Conservation (phyloP, 2,329 filamentous ascomycete species). For the Fulvia fulva region DNA sequence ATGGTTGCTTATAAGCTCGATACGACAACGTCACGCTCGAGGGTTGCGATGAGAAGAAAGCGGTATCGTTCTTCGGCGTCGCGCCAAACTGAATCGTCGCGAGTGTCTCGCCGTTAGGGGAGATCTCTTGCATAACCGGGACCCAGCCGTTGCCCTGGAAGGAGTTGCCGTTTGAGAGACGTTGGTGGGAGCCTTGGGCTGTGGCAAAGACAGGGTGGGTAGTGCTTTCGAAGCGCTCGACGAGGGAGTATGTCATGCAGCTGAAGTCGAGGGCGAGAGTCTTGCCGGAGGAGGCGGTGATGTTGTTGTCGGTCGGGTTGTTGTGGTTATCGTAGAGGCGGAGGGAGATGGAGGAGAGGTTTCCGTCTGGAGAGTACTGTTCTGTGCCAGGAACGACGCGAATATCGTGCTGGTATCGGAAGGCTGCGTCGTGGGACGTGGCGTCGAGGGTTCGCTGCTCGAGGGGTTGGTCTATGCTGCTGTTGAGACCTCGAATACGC, state of each 20-base stretch:
- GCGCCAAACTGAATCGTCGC: constrained; percentile 19
- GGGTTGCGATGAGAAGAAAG: neutral
- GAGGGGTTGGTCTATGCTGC: neutral
- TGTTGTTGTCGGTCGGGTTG: constrained; percentile 19
- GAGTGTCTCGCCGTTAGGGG: constrained; percentile 8
- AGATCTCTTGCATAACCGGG: constrained; percentile 21
- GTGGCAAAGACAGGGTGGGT: constrained; percentile 17
- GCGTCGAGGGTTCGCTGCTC: neutral
- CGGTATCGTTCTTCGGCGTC: neutral
- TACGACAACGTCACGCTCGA: constrained; percentile 16
- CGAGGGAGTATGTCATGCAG: constrained; percentile 8
- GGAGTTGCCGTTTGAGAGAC: constrained; percentile 14
- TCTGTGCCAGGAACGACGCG: constrained; percentile 7
- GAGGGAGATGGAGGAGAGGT: constrained; percentile 2
- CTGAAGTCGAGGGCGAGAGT: constrained; percentile 14
- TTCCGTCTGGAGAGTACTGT: neutral
- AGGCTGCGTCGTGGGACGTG: constrained; percentile 4
- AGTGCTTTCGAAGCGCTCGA: constrained; percentile 11
- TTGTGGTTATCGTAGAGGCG: constrained; percentile 21
- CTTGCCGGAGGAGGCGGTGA: constrained; percentile 19
- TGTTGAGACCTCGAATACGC: constrained; percentile 1
- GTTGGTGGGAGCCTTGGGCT: constrained; percentile 19
- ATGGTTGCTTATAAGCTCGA: constrained; percentile 19
- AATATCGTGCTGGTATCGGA: constrained; percentile 24
- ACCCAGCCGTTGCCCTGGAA: constrained; percentile 20